Evolutionary conservation across 352 stramenopile species (phyloP).

Genomic region (Phytophthora boehmeriae): DNA sequence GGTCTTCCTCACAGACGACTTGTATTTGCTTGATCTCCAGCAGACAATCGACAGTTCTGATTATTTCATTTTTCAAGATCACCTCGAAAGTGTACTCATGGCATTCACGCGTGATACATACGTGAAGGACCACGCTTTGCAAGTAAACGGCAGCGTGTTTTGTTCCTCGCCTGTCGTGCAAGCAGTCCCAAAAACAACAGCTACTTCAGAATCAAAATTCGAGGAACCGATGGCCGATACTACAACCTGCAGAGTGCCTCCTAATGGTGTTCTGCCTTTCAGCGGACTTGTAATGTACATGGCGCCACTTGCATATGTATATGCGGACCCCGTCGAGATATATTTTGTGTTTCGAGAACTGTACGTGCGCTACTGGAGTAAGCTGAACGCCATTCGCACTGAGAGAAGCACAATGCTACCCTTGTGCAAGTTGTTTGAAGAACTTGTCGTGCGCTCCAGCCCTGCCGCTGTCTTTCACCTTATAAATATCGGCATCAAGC

Average conservation of each 20-base stretch:
- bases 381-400: constrained; percentile 66
- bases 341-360: constrained; percentile 84
- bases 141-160: constrained; percentile 60
- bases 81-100: constrained; percentile 72
- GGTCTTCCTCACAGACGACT: constrained; percentile 72
- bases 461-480: constrained; percentile 65
- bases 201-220: background rate
- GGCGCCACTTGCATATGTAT: constrained; percentile 74
- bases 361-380: constrained; percentile 83
- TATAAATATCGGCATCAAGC: constrained; percentile 57
- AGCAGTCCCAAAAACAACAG: background rate
- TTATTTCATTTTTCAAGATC: constrained; percentile 86
- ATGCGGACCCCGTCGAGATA: constrained; percentile 61
- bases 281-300: constrained; percentile 77
- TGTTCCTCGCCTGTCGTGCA: constrained; percentile 6
- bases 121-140: constrained; percentile 44
- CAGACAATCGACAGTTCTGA: constrained; percentile 76
- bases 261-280: constrained; percentile 75
- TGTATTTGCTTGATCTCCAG: constrained; percentile 85
- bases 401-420: constrained; percentile 62
- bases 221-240: constrained; percentile 1
- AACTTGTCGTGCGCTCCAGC: constrained; percentile 57
- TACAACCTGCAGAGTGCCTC: constrained; percentile 41
- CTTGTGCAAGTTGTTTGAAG: constrained; percentile 81
- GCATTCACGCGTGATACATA: constrained; percentile 71